Evolutionary conservation across 2,329 filamentous ascomycete genomes (phyloP).

Genomic region (Fusarium neocosmosporiellum): DNA sequence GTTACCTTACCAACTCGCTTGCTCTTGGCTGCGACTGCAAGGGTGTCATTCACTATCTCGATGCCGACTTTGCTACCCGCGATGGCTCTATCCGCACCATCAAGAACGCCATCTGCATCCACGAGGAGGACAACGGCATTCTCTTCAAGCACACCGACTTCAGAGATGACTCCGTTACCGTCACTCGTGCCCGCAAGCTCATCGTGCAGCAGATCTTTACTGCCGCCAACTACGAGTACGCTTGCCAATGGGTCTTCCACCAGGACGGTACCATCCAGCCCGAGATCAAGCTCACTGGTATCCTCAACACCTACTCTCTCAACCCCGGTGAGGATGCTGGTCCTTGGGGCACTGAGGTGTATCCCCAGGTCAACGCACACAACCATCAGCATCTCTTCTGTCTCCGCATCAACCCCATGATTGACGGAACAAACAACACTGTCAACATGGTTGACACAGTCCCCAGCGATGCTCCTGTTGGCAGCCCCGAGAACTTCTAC

Average conservation of each 20-base stretch:
- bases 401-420: slow-evolving; percentile 85
- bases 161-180: slow-evolving; percentile 86
- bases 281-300: slow-evolving; percentile 91
- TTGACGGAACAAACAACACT: slow-evolving; percentile 87
- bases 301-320: slow-evolving; percentile 91
- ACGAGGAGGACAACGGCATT: slow-evolving; percentile 92
- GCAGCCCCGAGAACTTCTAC: slow-evolving; percentile 84
- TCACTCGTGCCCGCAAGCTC: slow-evolving; percentile 87
- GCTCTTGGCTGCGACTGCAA: slow-evolving; percentile 87
- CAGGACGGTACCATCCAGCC: slow-evolving; percentile 93
- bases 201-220: slow-evolving; percentile 94
- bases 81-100: slow-evolving; percentile 81
- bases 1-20: slow-evolving; percentile 85
- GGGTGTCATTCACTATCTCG: slow-evolving; percentile 90
- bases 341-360: slow-evolving; percentile 93
- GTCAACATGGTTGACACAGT: slow-evolving; percentile 85
- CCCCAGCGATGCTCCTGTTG: slow-evolving; percentile 77
- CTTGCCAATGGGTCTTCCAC: slow-evolving; percentile 78
- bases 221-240: slow-evolving; percentile 95
- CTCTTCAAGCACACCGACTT: slow-evolving; percentile 97
- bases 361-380: slow-evolving; percentile 85
- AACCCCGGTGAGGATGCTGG: slow-evolving; percentile 82
- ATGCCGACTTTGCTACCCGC: slow-evolving; percentile 84
- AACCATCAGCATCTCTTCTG: slow-evolving; percentile 98
- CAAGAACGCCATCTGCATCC: slow-evolving; percentile 95